Base-by-base conservation (phyloP, 2,329 filamentous ascomycete species). In the Ilyonectria destructans region DNA sequence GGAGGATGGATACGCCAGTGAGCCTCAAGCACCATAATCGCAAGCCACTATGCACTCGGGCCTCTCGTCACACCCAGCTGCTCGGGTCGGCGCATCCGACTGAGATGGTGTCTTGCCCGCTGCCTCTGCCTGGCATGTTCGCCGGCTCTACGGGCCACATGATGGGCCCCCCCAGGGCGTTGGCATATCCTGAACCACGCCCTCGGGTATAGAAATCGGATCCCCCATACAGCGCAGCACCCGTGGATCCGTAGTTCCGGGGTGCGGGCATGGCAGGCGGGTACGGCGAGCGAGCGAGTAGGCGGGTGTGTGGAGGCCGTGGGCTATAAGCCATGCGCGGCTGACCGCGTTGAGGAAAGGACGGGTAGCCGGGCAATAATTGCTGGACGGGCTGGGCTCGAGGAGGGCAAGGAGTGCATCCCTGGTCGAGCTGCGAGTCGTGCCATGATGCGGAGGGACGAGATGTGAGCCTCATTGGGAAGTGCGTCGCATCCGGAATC, bases 381-480 rank as follows among this genome's bases (percentile, higher is more conserved):
- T 35, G n/a, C 45, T 56, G 45, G 51, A 40, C 17, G 37, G 37
- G 37, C 37, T 40, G 37, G 37, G 37, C 37, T 40, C 17, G 13
- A 15, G 37, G 13, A 6, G 37, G 13, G 56, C 58, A 54, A 60
- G 56, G 48, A 65, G 49, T 56, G 65, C 61, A 65, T 69, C 48
- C 48, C 48, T 58, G 49, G 71, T 60, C 62, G 33, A 62, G 57
- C 67, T 66, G 52, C 63, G 52, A 61, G 62, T 72, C 69, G 69
- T 74, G 62, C 64, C 70, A 75, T 71, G 66, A 65, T 37, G 46
- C 67, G 40, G 40, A 62, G 55, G 26, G 52, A 49, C 69, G 57
- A 73, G 35, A 64, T 58, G 62, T 68, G 73, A 75, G 69, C 70
- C 71, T 73, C 71, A 66, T 73, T 69, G 37, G 64, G 63, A 58